These are phyloP conservation scores for Thalassiosira mediterranea DNA, from an alignment of 352 stramenopile species.

Conservation along the genomic window DNA sequence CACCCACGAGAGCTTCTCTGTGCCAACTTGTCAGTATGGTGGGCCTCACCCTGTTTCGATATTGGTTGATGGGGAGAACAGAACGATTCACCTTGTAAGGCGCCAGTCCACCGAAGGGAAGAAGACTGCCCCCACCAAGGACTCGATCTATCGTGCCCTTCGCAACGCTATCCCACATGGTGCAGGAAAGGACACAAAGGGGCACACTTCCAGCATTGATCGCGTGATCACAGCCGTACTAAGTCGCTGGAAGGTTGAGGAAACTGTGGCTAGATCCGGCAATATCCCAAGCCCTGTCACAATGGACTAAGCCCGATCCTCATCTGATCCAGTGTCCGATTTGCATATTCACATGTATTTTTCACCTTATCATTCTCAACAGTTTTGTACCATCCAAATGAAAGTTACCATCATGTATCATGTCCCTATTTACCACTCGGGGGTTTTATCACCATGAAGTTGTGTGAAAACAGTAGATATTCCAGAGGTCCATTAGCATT, in stretches of 20 bases:
- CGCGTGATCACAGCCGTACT: constrained; percentile 45
- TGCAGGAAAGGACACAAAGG: constrained; percentile 11
- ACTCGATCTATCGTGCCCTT: constrained; percentile 27
- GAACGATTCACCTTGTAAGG: constrained; percentile 36
- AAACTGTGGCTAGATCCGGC: too few relatives aligned
- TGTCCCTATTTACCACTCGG: too few relatives aligned
- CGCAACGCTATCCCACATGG: constrained; percentile 11
- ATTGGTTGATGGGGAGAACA: constrained; percentile 36
- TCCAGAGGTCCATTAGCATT: too few relatives aligned
- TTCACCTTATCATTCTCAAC: too few relatives aligned
- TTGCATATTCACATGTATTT: too few relatives aligned
- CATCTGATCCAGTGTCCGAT: too few relatives aligned
- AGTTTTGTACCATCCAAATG: too few relatives aligned
- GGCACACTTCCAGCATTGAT: constrained; percentile 14
- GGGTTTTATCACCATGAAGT: too few relatives aligned
- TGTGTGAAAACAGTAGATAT: too few relatives aligned
- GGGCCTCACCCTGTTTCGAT: constrained; percentile 25
- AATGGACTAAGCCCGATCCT: too few relatives aligned
- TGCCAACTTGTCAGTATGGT: constrained; percentile 52
- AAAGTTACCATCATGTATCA: too few relatives aligned
- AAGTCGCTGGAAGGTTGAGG: constrained; percentile 43
- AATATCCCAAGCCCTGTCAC: too few relatives aligned
- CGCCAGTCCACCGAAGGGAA: not conserved
- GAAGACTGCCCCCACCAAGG: constrained; percentile 2
- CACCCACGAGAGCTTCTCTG: constrained; percentile 46